Base-by-base conservation (phyloP, 192 early-diverging fungal species). In the Backusella circina region DNA sequence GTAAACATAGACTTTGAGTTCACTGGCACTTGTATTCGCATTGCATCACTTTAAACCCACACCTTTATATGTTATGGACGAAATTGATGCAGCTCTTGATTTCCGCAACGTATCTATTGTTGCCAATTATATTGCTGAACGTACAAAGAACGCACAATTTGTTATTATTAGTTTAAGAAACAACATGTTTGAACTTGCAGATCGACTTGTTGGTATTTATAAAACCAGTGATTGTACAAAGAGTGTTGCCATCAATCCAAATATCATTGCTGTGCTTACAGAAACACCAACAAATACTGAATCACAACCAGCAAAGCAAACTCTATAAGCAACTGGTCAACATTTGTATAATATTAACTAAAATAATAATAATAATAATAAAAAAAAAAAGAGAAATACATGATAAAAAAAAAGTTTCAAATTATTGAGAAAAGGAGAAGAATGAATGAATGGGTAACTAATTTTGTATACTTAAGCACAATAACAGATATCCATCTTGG, bases 161-260 rank as follows among this genome's bases (percentile, higher is more conserved):
- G 90, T 99, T 38, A 97, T 99, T 75, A 98, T 99, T 80, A 96
- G 94, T 77, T 86, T 99, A 73, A 88, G 98, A 70, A 98, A 99
- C 88, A 97, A 99, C 80, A 99, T 99, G 97, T 99, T 99, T 91
- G 98, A 99, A 84, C 87, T 98, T 18, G 98, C 97, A 0, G 97
- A 99, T 80, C 91, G 96, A n/a, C 85, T 99, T 21, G 94, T 99
- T 4, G 98, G 98, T 51, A 97, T 99, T 50, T 98, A 99, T 84
- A 99, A 99, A 88, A 97, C 95, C 2, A 87, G 95, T 65, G 92
- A 98, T 80, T 91, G 88, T 35, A 95, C 95, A 41, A 95, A 95
- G 84, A 92, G 92, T 73, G 86, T 93, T 66, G 85, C 90, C 36
- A 92, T 93, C 73, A 87, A 91, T 71, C 91, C 92, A 30, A 74